Conservation (phyloP, 441 rosid species). For the Viola pubescens region DNA sequence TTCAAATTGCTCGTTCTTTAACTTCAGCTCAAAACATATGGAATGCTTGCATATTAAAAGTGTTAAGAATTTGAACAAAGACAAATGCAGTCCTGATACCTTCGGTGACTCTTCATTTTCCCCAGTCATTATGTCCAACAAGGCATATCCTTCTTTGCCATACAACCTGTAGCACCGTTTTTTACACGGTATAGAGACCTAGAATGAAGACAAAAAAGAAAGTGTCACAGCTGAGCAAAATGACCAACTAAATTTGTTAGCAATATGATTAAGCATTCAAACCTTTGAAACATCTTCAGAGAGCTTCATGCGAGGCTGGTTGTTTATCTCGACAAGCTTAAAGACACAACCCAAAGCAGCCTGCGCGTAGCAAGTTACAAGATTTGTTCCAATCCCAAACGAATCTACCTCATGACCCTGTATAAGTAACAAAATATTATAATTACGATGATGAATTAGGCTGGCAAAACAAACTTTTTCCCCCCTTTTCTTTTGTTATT, state of each 20-base stretch:
- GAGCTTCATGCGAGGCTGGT: constrained; percentile 90
- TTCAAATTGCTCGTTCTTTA: too few species aligned
- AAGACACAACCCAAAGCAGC: constrained; percentile 94
- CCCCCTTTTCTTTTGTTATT: neutral
- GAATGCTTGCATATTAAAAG: too few species aligned
- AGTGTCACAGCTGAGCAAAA: neutral
- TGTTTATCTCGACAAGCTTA: constrained; percentile 87
- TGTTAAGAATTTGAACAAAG: neutral
- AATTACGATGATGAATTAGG: constrained; percentile 1
- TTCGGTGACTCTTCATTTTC: constrained; percentile 85
- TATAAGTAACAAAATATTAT: constrained; percentile 8
- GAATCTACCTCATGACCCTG: constrained; percentile 96
- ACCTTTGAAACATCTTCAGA: constrained; percentile 98
- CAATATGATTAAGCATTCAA: neutral
- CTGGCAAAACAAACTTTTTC: neutral
- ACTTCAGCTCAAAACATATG: too few species aligned
- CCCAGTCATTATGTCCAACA: constrained; percentile 92
- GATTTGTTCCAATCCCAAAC: constrained; percentile 83
- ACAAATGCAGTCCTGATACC: constrained; percentile 29
- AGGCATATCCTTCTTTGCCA: constrained; percentile 79
- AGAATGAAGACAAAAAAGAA: constrained; percentile 10
- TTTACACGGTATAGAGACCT: constrained; percentile 97
- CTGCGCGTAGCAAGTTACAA: constrained; percentile 87
- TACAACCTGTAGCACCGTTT: constrained; percentile 64
- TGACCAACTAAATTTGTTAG: constrained; percentile 1